Base-by-base conservation (phyloP, 805 yeast genomes). In the Kregervanrija delftensis region DNA sequence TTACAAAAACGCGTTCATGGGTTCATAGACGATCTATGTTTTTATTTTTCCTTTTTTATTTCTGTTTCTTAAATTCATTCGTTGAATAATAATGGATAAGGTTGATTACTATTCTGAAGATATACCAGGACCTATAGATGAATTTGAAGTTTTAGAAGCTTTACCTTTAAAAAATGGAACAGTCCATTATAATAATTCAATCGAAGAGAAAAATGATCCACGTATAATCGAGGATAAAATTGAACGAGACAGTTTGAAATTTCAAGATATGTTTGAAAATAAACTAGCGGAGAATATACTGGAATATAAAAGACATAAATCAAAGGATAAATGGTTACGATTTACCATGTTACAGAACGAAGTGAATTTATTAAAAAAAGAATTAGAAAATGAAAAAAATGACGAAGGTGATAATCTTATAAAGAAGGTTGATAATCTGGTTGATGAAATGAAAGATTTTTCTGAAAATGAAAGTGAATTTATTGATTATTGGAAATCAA, bases 41-140 rank as follows among this genome's bases (percentile, higher is more conserved):
- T 22, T 22, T 22, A 22, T 22, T 22, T 8, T 22, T 22, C 28
- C 28, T 22, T 6, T 22, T 22, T 22, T 22, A 5, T 8, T 22
- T 6, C 28, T 22, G 4, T 8, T 22, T 6, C 8, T 22, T 22
- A 2, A 22, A 8, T 2, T 22, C 28, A 22, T 22, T 22, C 6
- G 22, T 22, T 22, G 28, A 6, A 6, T 22, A 5, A 22, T 22
- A 22, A 22, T 14, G 14, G 35, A 11, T 5, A 16, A 40, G 4
- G 32, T 30, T 4, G 64, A 60, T 34, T 60, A 52, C 32, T 60
- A 58, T 35, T 51, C 62, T 1, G 60, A 57, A 38, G 63, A 59
- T 14, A 43, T 60, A 3, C 47, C 55, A 34, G 44, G 44, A 5
- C 37, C 30, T 9, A 43, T 33, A 3, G 48, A 45, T 11, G 62